A percentile compares a stretch with the other conserved stretches of the same genome.
phyloP scores from a whole-genome alignment of 352 stramenopile genomes.

The Chrysophaeum taylorii region DNA sequence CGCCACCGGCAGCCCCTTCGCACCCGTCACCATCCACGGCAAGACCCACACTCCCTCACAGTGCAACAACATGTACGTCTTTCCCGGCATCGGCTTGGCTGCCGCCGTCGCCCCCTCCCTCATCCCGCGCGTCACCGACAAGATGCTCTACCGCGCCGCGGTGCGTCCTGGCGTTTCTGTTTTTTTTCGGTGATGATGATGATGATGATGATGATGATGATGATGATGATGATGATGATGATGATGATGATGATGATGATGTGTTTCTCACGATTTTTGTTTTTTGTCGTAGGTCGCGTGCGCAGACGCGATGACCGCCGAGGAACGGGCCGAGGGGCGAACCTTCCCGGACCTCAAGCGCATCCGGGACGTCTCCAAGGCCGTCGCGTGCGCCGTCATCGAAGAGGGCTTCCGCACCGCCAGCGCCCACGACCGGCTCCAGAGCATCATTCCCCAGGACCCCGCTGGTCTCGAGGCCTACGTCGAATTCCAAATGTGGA shows the following conservation, averaged over 20 bases:
- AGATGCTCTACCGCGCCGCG: slow-evolving; percentile 42
- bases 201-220: no score
- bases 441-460: no score
- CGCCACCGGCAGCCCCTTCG: slow-evolving; percentile 73
- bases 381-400: slow-evolving; percentile 63
- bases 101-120: slow-evolving; percentile 52
- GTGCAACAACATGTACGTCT: slow-evolving; percentile 88
- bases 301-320: slow-evolving; percentile 41
- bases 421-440: no score
- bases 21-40: slow-evolving; percentile 62
- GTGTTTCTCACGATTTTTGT: slow-evolving; percentile 5
- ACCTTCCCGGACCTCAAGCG: slow-evolving; percentile 68
- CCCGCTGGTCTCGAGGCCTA: no score
- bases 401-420: slow-evolving; percentile 12
- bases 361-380: slow-evolving; percentile 72
- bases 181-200: no score
- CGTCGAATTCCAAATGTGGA: no score
- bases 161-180: no score
- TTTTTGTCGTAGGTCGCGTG: no score
- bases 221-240: no score
- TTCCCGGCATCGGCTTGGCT: slow-evolving; percentile 76
- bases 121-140: slow-evolving; percentile 36
- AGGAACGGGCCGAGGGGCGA: slow-evolving; percentile 65
- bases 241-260: slow-evolving; percentile 2
- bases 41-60: slow-evolving; percentile 60